A percentile compares a stretch with the other conserved stretches of the same genome.
These are phyloP conservation scores for Dryas drummondii DNA, from an alignment of 306 rosid species.

Conservation along the genomic window DNA sequence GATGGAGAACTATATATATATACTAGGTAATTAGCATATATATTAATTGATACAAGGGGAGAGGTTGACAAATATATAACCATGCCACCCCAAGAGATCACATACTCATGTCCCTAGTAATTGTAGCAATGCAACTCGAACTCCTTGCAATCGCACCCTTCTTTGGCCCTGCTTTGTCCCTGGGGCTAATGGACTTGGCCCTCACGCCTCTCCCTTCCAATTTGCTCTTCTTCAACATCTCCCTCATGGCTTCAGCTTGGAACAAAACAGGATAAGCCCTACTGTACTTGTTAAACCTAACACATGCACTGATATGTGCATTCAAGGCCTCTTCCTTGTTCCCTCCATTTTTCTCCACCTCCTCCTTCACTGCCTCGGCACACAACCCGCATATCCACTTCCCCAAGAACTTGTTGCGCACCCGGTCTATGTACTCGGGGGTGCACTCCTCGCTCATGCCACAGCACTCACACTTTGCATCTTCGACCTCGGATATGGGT, in stretches of 20 bases:
- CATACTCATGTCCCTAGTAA: slow-evolving; percentile 58
- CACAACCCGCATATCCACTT: slow-evolving; percentile 88
- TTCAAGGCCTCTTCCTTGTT: slow-evolving; percentile 63
- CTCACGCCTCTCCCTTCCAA: slow-evolving; percentile 51
- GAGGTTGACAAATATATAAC: slow-evolving; percentile 7
- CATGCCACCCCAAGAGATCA: slow-evolving; percentile 4
- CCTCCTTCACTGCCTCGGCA: slow-evolving; percentile 87
- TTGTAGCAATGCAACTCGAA: slow-evolving; percentile 85
- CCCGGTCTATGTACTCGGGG: slow-evolving; percentile 65
- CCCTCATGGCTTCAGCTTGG: slow-evolving; percentile 91
- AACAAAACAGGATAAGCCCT: slow-evolving; percentile 87
- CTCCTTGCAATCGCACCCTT: slow-evolving; percentile 73
- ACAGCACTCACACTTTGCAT: slow-evolving; percentile 91
- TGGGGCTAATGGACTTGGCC: slow-evolving; percentile 81
- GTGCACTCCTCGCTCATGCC: slow-evolving; percentile 98
- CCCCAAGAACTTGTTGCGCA: slow-evolving; percentile 62
- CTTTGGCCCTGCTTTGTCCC: slow-evolving; percentile 52
- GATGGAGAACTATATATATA: neutral
- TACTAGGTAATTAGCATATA: neutral
- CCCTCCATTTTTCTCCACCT: slow-evolving; percentile 80
- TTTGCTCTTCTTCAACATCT: slow-evolving; percentile 75
- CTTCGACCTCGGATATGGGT: slow-evolving; percentile 67
- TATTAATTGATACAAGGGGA: neutral
- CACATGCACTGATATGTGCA: slow-evolving; percentile 78
- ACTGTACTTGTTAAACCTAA: slow-evolving; percentile 70